These are phyloP conservation scores for Lentinus tigrinus DNA, from an alignment of 768 basidiomycete species.

Conservation along the genomic window DNA sequence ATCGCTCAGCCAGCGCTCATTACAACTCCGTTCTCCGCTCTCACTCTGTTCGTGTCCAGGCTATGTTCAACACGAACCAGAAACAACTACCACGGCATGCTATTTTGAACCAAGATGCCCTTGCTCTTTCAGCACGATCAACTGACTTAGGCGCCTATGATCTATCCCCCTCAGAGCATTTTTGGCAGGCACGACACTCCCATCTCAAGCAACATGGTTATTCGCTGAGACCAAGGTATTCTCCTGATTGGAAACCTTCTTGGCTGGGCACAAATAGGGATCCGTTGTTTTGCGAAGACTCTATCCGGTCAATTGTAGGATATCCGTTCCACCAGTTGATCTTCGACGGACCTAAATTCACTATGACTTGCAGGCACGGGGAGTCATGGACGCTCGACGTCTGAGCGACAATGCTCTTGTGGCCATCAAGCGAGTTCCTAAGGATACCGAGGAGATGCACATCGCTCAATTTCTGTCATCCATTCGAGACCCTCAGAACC, in stretches of 20 bases:
- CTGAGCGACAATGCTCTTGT: slow-evolving; percentile 8
- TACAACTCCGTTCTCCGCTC: not conserved
- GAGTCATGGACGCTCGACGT: slow-evolving; percentile 21
- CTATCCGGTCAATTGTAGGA: slow-evolving; percentile 14
- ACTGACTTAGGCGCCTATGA: slow-evolving; percentile 9
- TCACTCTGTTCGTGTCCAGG: not conserved
- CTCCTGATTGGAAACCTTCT: slow-evolving; percentile 10
- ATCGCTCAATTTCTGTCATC: slow-evolving; percentile 16
- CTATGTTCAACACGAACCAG: not conserved
- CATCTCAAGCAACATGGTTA: slow-evolving; percentile 17
- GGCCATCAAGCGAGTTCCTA: slow-evolving; percentile 11
- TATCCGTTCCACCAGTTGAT: not conserved
- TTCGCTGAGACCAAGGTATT: slow-evolving; percentile 19
- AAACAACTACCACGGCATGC: not conserved
- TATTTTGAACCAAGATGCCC: not conserved
- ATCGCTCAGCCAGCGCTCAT: not conserved
- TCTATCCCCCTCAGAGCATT: not conserved
- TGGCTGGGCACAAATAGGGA: slow-evolving; percentile 10
- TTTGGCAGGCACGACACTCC: slow-evolving; percentile 16
- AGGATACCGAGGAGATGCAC: slow-evolving; percentile 7
- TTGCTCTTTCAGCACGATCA: not conserved
- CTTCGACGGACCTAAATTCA: not conserved
- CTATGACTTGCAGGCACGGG: not conserved
- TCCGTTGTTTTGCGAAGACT: slow-evolving; percentile 18
- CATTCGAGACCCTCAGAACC: slow-evolving; percentile 15